These are phyloP conservation scores for Gyrodon lividus DNA, from an alignment of 768 basidiomycete species.

Conservation along the genomic window DNA sequence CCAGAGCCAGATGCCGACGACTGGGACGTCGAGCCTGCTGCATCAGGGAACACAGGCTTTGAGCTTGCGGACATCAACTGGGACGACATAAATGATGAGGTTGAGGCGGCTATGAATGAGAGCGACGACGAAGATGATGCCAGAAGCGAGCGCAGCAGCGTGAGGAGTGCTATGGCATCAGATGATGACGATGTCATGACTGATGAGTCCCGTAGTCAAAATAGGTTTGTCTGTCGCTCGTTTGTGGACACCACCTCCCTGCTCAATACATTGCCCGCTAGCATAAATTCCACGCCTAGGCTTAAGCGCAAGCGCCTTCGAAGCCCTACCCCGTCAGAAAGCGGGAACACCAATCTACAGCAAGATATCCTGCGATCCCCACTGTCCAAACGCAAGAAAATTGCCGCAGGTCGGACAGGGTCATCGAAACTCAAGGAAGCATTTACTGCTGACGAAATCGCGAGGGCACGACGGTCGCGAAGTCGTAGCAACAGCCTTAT, in stretches of 20 bases:
- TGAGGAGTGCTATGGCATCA: slow-evolving; percentile 42
- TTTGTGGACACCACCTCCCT: slow-evolving; percentile 21
- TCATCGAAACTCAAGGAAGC: slow-evolving; percentile 69
- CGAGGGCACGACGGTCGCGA: slow-evolving; percentile 12
- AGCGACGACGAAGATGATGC: slow-evolving; percentile 55
- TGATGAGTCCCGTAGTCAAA: slow-evolving; percentile 49
- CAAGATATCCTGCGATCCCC: slow-evolving; percentile 60
- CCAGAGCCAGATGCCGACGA: slow-evolving; percentile 68
- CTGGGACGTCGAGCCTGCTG: slow-evolving; percentile 51
- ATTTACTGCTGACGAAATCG: slow-evolving; percentile 54
- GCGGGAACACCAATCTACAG: slow-evolving; percentile 36
- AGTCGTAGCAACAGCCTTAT: slow-evolving; percentile 24
- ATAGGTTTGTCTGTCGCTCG: slow-evolving; percentile 35
- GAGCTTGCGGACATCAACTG: slow-evolving; percentile 70
- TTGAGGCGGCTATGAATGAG: slow-evolving; percentile 84
- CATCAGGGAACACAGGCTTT: slow-evolving; percentile 35
- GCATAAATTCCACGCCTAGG: slow-evolving; percentile 41
- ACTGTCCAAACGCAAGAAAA: slow-evolving; percentile 77
- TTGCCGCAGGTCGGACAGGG: slow-evolving; percentile 63
- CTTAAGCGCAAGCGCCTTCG: slow-evolving; percentile 67
- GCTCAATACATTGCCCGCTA: slow-evolving; percentile 24
- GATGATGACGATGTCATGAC: slow-evolving; percentile 50
- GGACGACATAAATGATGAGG: slow-evolving; percentile 82
- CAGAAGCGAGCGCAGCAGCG: slow-evolving; percentile 40
- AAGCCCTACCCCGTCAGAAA: slow-evolving; percentile 69